Conservation (phyloP, 805 yeast genomes). For the Lachancea waltii region DNA sequence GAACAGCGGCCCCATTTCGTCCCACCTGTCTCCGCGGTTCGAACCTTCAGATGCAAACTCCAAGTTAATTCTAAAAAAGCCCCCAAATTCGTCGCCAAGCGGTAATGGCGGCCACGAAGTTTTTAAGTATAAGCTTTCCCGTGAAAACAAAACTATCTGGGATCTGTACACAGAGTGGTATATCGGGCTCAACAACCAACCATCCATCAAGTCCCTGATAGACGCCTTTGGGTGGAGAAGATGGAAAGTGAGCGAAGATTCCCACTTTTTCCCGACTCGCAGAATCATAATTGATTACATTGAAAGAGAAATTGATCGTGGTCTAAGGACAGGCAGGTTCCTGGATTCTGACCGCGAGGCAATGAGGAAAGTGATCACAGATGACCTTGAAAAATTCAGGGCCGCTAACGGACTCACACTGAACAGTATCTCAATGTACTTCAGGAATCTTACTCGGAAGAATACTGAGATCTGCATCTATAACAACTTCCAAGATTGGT, state of each 20-base stretch:
- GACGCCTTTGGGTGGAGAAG: conserved; percentile 33
- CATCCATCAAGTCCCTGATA: conserved; percentile 28
- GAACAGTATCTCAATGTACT: conserved; percentile 30
- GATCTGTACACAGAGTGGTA: conserved; percentile 36
- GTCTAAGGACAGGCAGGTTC: conserved; percentile 30
- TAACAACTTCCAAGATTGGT: conserved; percentile 28
- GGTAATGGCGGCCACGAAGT: conserved; percentile 11
- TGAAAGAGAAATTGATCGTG: conserved; percentile 32
- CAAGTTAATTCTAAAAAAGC: conserved; percentile 4
- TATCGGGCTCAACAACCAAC: conserved; percentile 31
- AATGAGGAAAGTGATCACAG: conserved; percentile 28
- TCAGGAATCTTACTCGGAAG: conserved; percentile 28
- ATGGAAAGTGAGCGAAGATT: conserved; percentile 35
- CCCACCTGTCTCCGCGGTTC: conserved; percentile 8
- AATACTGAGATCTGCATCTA: conserved; percentile 30
- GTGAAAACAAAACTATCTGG: conserved; percentile 35
- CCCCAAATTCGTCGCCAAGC: conserved; percentile 16
- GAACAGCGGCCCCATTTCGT: conserved; percentile 6
- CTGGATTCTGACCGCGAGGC: conserved; percentile 29
- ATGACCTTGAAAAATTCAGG: conserved; percentile 33
- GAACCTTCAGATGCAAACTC: conserved; percentile 10
- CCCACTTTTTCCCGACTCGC: conserved; percentile 35
- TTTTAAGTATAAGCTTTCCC: conserved; percentile 32
- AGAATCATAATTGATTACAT: conserved; percentile 35
- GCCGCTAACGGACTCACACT: conserved; percentile 30